Base-by-base conservation (phyloP, 2,329 filamentous ascomycete genomes). In the Rhynchosporium graminicola region DNA sequence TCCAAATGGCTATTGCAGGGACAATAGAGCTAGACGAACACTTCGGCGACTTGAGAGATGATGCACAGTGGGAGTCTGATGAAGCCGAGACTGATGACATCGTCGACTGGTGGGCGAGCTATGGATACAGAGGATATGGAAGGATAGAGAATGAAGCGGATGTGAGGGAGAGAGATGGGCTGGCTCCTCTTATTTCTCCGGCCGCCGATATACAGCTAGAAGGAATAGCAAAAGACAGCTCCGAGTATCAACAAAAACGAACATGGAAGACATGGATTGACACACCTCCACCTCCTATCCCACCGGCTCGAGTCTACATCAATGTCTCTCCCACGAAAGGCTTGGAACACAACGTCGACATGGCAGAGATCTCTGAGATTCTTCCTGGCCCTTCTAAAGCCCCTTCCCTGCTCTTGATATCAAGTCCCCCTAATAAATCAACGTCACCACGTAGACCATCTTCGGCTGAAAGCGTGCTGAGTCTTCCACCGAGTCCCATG, bases 1-100 rank as follows among this genome's bases (percentile, higher is more conserved):
- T 87, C 70, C 85, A 88, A 73, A 86, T 87, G 80, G 84, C 85
- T 15, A 86, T 87, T 56, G 75, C 83, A 0, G 84, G 84, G 47
- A 83, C 82, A 4, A 81, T 82, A 2, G 82, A 81, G 36, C 82
- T 84, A 66, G 76, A 82, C 3, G 56, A 57, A 3, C 36, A 40
- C 8, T 42, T 54, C 20, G 31, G 51, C 6, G 61, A 66, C 43
- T 28, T 57, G 1, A 43, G 55, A 43, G 57, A 60, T 26, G 63
- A 69, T 45, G 60, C 40, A 9, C 58, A 67, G 6, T 62, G 54
- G 56, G 65, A 68, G 48, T 56, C 43, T 8, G 65, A 68, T 40
- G 67, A 70, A 50, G 57, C 58, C 3, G 67, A 69, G 28, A 12
- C 66, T 1, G 68, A 71, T 33, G 65, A 66, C 5, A 63, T 73